phyloP scores from a whole-genome alignment of 225 moss, liverwort and hornwort genomes.

The Sphagnum contortum region DNA sequence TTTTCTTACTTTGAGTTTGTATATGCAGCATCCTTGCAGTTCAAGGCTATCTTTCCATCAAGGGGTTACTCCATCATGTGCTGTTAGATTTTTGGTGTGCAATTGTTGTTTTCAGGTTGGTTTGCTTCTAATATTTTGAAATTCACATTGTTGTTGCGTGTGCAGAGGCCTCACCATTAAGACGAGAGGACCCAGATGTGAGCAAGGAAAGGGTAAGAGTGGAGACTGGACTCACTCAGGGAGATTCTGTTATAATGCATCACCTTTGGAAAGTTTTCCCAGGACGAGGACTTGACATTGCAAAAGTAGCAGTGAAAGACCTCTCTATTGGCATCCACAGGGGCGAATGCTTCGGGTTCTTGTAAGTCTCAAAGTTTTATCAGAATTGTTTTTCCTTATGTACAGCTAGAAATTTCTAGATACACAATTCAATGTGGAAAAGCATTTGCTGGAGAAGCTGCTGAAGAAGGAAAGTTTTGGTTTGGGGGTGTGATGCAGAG shows the following conservation, averaged over 20 bases:
- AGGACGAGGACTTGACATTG: constrained; percentile 46
- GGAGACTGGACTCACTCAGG: constrained; percentile 51
- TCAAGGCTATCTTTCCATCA: too few relatives aligned
- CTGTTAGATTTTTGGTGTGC: too few relatives aligned
- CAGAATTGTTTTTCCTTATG: neutral
- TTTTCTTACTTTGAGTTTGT: too few relatives aligned
- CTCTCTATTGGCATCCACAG: constrained; percentile 75
- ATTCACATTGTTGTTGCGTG: too few relatives aligned
- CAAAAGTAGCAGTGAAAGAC: constrained; percentile 68
- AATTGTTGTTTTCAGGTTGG: too few relatives aligned
- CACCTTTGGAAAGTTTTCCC: constrained; percentile 69
- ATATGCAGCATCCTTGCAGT: too few relatives aligned
- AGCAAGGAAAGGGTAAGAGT: constrained; percentile 68
- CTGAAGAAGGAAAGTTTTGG: neutral
- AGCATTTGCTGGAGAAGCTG: too few relatives aligned
- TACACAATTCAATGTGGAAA: too few relatives aligned
- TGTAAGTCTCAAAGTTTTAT: constrained; percentile 43
- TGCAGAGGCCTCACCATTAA: too few relatives aligned
- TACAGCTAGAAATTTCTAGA: neutral
- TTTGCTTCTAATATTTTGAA: too few relatives aligned
- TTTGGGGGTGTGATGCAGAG: constrained; percentile 29
- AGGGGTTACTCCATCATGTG: too few relatives aligned
- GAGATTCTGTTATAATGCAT: constrained; percentile 56
- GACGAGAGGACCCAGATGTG: constrained; percentile 62
- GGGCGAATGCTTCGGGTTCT: constrained; percentile 90